phyloP scores from a whole-genome alignment of 352 stramenopile species.

The Pythium chondricola region DNA sequence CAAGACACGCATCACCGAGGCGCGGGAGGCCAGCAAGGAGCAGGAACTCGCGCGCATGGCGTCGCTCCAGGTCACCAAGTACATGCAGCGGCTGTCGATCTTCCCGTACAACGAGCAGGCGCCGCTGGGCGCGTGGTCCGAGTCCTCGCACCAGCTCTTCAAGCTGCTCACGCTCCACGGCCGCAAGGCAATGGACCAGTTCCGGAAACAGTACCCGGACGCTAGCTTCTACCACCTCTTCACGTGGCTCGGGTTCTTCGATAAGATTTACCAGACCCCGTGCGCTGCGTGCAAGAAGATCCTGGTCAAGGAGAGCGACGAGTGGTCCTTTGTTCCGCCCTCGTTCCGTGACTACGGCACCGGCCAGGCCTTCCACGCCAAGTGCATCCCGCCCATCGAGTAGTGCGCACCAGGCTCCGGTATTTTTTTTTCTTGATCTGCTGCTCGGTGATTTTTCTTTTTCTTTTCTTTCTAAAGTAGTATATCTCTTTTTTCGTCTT shows the following conservation, averaged over 20 bases:
- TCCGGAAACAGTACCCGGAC: conserved; percentile 79
- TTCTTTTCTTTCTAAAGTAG: not conserved
- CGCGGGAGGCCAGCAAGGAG: conserved; percentile 73
- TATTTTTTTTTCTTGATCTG: not conserved
- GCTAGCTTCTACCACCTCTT: conserved; percentile 86
- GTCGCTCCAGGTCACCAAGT: conserved; percentile 78
- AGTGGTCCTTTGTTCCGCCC: conserved; percentile 74
- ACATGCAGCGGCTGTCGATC: conserved; percentile 76
- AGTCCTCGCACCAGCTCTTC: conserved; percentile 77
- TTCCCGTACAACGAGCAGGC: conserved; percentile 78
- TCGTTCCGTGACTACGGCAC: conserved; percentile 84
- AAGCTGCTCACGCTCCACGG: conserved; percentile 68
- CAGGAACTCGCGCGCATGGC: conserved; percentile 70
- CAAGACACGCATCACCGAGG: conserved; percentile 69
- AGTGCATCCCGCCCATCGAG: conserved; percentile 62
- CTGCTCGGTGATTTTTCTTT: conserved; percentile 6
- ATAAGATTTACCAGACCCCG: conserved; percentile 86
- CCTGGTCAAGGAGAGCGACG: conserved; percentile 71
- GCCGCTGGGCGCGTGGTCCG: conserved; percentile 71
- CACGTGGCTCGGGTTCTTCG: conserved; percentile 80
- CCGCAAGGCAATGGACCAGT: conserved; percentile 74
- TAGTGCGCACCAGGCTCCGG: not conserved
- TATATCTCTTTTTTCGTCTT: not conserved
- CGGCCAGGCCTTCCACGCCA: conserved; percentile 76
- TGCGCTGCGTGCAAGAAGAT: conserved; percentile 85